Evolutionary conservation across 2,329 filamentous ascomycete species (phyloP).

Genomic region (Sclerotinia trifoliorum): DNA sequence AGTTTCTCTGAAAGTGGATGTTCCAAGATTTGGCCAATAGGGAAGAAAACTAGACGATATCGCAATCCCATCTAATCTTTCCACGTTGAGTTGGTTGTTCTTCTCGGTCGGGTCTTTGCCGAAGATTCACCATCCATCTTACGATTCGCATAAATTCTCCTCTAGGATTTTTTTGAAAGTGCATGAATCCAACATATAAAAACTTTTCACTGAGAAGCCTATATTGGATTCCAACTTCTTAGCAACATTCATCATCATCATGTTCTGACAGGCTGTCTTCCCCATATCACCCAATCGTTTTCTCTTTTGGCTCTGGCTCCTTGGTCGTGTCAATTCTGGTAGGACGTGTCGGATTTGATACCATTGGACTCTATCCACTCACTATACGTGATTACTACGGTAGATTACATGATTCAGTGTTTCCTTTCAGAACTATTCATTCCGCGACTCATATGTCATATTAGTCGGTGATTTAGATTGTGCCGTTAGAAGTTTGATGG

Average conservation of each 20-base stretch:
- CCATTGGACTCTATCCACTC: no score
- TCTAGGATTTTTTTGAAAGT: background rate
- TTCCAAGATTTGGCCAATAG: background rate
- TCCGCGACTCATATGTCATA: background rate
- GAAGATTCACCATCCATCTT: no score
- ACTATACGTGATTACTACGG: background rate
- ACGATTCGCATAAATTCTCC: background rate
- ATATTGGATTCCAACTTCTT: background rate
- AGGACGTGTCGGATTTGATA: background rate
- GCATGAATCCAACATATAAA: background rate
- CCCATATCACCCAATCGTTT: background rate
- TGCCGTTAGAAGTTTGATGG: conserved; percentile 1
- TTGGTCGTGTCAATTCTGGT: background rate
- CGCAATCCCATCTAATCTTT: background rate
- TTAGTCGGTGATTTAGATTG: background rate
- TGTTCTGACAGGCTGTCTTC: background rate
- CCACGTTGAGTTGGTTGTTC: background rate
- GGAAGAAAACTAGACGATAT: background rate
- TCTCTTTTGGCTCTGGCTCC: background rate
- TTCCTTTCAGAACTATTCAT: background rate
- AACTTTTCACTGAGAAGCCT: background rate
- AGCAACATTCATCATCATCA: no score
- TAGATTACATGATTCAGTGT: conserved; percentile 5
- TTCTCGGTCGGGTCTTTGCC: background rate
- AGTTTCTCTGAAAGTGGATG: background rate